phyloP scores from a whole-genome alignment of 805 yeast genomes.

The Tetrapisispora iriomotensis region DNA sequence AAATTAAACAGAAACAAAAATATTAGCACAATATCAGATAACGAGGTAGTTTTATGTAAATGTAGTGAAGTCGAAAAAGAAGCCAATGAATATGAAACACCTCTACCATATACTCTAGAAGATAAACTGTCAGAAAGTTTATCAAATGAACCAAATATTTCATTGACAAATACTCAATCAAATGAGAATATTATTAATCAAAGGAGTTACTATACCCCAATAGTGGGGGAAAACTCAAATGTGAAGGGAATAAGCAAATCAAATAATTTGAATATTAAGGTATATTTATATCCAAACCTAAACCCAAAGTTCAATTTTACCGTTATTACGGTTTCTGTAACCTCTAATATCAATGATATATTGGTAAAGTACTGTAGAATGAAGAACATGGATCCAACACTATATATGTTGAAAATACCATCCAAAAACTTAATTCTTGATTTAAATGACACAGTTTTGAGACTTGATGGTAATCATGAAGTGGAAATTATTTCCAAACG shows the following conservation, averaged over 20 bases:
- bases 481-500: conserved; percentile 37
- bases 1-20: conserved; percentile 60
- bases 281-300: conserved; percentile 28
- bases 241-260: conserved; percentile 19
- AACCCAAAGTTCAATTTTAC: conserved; percentile 24
- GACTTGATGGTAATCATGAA: conserved; percentile 33
- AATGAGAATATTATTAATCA: conserved; percentile 21
- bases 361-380: conserved; percentile 28
- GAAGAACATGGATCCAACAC: conserved; percentile 30
- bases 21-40: conserved; percentile 64
- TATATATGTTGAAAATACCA: conserved; percentile 29
- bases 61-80: conserved; percentile 40
- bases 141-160: conserved; percentile 1
- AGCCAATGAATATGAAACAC: conserved; percentile 44
- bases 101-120: conserved; percentile 35
- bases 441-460: conserved; percentile 32
- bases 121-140: conserved; percentile 9
- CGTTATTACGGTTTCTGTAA: conserved; percentile 24
- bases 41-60: conserved; percentile 68
- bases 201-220: conserved; percentile 31
- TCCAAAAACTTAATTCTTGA: conserved; percentile 28
- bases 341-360: conserved; percentile 31
- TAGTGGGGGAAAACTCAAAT: conserved; percentile 19
- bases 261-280: conserved; percentile 22
- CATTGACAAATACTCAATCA: conserved; percentile 4